phyloP scores from a whole-genome alignment of 495 filamentous ascomycete genomes.

The Aspergillus coremiiformis region DNA sequence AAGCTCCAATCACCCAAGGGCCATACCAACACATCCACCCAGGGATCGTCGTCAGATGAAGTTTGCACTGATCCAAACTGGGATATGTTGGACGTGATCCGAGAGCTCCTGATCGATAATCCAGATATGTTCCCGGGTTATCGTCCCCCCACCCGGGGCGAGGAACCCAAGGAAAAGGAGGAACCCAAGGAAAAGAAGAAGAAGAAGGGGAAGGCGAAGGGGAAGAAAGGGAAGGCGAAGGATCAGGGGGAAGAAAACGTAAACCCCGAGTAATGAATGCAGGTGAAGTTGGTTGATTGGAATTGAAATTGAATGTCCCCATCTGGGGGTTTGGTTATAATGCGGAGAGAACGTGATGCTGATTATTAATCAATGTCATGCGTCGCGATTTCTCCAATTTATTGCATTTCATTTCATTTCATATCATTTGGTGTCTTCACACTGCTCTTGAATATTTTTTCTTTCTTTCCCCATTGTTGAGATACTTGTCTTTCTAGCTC shows the following conservation, averaged over 20 bases:
- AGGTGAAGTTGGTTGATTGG: background rate
- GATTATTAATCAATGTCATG: slow-evolving; percentile 9
- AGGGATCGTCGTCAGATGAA: background rate
- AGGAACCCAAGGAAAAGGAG: background rate
- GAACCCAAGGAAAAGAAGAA: background rate
- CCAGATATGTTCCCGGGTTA: background rate
- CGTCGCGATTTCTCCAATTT: background rate
- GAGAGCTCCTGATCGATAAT: background rate
- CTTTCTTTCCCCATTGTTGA: background rate
- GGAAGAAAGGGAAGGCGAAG: background rate
- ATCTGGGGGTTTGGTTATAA: background rate
- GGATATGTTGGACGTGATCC: slow-evolving; percentile 5
- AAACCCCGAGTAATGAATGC: too few relatives aligned
- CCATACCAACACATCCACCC: background rate
- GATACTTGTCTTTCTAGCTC: background rate
- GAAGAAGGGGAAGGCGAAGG: slow-evolving; percentile 1
- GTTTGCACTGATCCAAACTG: slow-evolving; percentile 5
- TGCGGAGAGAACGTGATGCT: background rate
- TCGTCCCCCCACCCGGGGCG: background rate
- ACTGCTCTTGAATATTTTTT: background rate
- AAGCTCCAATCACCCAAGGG: background rate
- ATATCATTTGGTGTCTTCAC: background rate
- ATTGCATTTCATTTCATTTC: background rate
- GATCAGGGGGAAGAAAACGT: background rate
- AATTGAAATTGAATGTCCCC: background rate